These are phyloP conservation scores for Gleditsia sinensis DNA, from an alignment of 306 rosid genomes.

Conservation along the genomic window DNA sequence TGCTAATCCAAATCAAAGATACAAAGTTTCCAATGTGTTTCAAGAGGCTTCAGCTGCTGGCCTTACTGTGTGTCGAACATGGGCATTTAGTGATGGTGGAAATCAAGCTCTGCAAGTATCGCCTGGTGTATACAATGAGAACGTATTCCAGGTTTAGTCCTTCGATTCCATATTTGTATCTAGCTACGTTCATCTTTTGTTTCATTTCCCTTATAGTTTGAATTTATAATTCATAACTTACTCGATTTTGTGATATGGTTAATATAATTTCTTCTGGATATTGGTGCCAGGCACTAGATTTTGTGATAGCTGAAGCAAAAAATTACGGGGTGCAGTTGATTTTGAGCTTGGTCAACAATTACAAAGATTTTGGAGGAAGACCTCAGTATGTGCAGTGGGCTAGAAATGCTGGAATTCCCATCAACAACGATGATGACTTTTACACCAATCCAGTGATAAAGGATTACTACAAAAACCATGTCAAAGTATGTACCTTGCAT, in stretches of 20 bases:
- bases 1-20: constrained; percentile 41
- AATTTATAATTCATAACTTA: neutral
- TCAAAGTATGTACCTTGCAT: constrained; percentile 29
- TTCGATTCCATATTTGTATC: neutral
- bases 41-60: constrained; percentile 49
- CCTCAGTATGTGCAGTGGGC: too few relatives aligned
- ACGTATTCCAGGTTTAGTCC: constrained; percentile 43
- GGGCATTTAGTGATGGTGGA: constrained; percentile 64
- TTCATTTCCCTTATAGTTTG: neutral
- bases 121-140: constrained; percentile 52
- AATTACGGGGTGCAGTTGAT: constrained; percentile 42
- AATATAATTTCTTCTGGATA: neutral
- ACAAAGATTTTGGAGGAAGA: constrained; percentile 51
- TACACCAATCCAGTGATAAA: constrained; percentile 40
- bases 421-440: too few relatives aligned
- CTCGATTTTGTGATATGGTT: neutral
- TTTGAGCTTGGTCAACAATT: constrained; percentile 53
- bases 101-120: constrained; percentile 49
- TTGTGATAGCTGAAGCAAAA: constrained; percentile 56
- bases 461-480: constrained; percentile 54
- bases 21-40: constrained; percentile 46
- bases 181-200: neutral
- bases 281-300: constrained; percentile 49
- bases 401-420: too few relatives aligned
- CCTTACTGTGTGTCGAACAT: constrained; percentile 55